These are phyloP conservation scores for Plasmodium inui DNA, from an alignment of 169 alveolate species.

Conservation along the genomic window DNA sequence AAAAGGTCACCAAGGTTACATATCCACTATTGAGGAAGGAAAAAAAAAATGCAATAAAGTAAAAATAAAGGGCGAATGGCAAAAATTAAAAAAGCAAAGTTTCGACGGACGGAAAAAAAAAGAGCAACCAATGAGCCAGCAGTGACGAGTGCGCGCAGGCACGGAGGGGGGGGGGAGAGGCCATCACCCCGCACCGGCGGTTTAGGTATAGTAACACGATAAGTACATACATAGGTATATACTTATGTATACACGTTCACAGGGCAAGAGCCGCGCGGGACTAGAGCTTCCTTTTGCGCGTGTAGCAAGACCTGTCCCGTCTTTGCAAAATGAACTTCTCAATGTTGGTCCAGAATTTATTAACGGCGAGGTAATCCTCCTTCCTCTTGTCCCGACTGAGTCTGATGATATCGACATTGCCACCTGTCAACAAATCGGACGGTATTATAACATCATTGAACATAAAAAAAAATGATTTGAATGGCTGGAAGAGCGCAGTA, in stretches of 20 bases:
- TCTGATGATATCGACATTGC: slow-evolving; percentile 35
- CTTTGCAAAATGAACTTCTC: slow-evolving; percentile 62
- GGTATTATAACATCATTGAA: slow-evolving; percentile 46
- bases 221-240: neutral
- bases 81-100: neutral
- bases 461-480: slow-evolving; percentile 77
- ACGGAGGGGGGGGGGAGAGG: neutral
- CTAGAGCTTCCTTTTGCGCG: slow-evolving; percentile 5
- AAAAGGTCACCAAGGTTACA: neutral
- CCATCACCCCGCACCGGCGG: neutral
- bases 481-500: slow-evolving; percentile 80
- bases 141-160: neutral
- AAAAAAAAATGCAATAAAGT: neutral
- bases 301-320: slow-evolving; percentile 35
- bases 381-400: slow-evolving; percentile 54
- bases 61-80: neutral
- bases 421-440: slow-evolving; percentile 41
- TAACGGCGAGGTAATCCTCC: slow-evolving; percentile 42
- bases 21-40: neutral
- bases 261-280: neutral
- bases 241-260: neutral
- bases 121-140: neutral
- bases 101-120: slow-evolving; percentile 4
- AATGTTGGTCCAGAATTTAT: slow-evolving; percentile 48
- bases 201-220: neutral